phyloP scores from a whole-genome alignment of 2,329 filamentous ascomycete genomes.

The Diaporthe longicolla region DNA sequence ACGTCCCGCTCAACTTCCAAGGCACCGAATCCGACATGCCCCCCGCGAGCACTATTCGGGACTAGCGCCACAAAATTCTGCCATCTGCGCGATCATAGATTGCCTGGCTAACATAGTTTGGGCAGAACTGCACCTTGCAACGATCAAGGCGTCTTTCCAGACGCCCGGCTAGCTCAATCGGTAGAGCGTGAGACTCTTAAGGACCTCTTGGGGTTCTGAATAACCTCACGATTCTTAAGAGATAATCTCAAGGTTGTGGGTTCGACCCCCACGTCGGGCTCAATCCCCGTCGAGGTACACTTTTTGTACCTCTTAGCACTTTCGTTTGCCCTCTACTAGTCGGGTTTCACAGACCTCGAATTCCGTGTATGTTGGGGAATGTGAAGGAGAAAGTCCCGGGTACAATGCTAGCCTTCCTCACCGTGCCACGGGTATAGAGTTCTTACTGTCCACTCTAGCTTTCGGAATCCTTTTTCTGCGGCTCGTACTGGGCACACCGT shows the following conservation, averaged over 20 bases:
- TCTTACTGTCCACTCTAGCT: not conserved
- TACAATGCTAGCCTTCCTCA: too few relatives aligned
- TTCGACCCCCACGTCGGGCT: conserved; percentile 49
- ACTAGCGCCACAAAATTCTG: not conserved
- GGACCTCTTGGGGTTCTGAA: too few relatives aligned
- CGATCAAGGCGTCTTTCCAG: conserved; percentile 35
- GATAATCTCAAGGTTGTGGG: conserved; percentile 39
- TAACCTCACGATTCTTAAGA: conserved; percentile 13
- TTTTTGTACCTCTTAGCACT: too few relatives aligned
- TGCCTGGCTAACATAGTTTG: not conserved
- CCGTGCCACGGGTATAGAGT: not conserved
- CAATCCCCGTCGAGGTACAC: conserved; percentile 43
- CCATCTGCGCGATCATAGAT: not conserved
- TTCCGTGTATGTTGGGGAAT: too few relatives aligned
- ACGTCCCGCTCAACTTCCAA: not conserved
- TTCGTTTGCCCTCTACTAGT: too few relatives aligned
- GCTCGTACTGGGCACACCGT: not conserved
- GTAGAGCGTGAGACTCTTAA: conserved; percentile 77
- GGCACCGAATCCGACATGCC: not conserved
- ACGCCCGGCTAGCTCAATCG: conserved; percentile 76
- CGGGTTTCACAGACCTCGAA: too few relatives aligned
- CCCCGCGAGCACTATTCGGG: not conserved
- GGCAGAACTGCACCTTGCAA: rapidly evolving
- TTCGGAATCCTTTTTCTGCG: not conserved
- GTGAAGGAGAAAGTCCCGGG: too few relatives aligned